Conservation (phyloP, 2,329 filamentous ascomycete genomes). For the Sclerotinia minor region DNA sequence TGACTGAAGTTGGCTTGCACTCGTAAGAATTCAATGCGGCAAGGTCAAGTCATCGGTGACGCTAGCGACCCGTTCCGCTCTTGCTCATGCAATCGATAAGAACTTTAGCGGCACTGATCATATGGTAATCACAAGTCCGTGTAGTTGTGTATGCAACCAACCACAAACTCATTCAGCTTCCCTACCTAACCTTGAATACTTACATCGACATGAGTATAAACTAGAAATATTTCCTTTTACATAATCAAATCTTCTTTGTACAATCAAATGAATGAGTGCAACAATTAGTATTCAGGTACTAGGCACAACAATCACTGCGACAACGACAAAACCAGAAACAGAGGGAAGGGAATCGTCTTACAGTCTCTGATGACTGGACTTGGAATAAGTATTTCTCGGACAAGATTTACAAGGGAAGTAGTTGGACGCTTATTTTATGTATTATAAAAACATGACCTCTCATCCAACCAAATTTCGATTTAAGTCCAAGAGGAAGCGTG, state of each 20-base stretch:
- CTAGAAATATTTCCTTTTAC: background rate
- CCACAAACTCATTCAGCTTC: background rate
- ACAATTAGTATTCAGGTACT: background rate
- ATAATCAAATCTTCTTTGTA: too few species aligned
- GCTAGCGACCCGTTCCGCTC: background rate
- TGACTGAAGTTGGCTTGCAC: background rate
- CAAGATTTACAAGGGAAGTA: background rate
- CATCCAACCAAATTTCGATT: conserved; percentile 38
- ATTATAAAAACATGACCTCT: conserved; percentile 27
- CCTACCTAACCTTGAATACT: background rate
- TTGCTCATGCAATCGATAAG: background rate
- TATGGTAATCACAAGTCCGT: background rate
- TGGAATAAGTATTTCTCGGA: background rate
- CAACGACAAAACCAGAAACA: background rate
- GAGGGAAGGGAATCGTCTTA: background rate
- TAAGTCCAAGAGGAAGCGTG: conserved; percentile 36
- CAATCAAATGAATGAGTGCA: background rate
- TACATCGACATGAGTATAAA: background rate
- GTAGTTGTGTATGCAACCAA: background rate
- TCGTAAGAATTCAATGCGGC: background rate
- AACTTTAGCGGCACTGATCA: background rate
- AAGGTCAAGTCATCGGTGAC: background rate
- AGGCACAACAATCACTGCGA: background rate
- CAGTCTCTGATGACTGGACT: background rate
- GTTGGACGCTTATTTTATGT: background rate